Evolutionary conservation across 2,329 filamentous ascomycete genomes (phyloP), one percentile per base, ranked within the genome.

Genomic region (Penicillium aurantiogriseum): DNA sequence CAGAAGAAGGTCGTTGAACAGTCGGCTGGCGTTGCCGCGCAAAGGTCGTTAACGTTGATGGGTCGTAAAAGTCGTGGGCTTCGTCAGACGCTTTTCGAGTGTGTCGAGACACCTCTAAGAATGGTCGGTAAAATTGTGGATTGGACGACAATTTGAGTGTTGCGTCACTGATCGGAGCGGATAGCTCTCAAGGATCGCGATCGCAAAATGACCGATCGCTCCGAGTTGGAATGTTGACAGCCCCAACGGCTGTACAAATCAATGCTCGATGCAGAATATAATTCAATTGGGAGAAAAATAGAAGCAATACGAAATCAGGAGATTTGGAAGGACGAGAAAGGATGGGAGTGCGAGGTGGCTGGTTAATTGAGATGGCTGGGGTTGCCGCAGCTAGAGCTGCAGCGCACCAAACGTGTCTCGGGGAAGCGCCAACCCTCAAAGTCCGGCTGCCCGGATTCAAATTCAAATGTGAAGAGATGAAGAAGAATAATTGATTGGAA

Each of bases 31-130:
- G 79, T 72, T 78, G 79, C 70, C 61, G 71, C 63, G 68, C 63
- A 68, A 70, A 67, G 66, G 74, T 73, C 73, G 76, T 76, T 73
- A 77, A 69, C 66, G 76, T 74, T 69, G 68, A 63, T 57, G 70
- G 75, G 71, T 82, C 79, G 81, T 83, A 69, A 79, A 77, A 63
- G 64, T 83, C 80, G 81, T 83, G 71, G 73, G 75, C 72, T 74
- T 83, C 80, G 80, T 84, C 73, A 83, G 76, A 73, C 53, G 70
- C 68, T 72, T 67, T 65, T 62, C 63, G 68, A 64, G 64, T 66
- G 69, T 67, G 68, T 68, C 67, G 72, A 76, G 79, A 79, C 80
- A 82, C 77, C 66, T 69, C 69, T 70, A 67, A 62, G 51, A 68
- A 57, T 62, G 62, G 61, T 58, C 59, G 59, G 62, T 61, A 53